Percentiles rank a stretch among this genome's conserved stretches.
phyloP scores from a whole-genome alignment of 2,329 filamentous ascomycete species.

The Penicillium griseofulvum region DNA sequence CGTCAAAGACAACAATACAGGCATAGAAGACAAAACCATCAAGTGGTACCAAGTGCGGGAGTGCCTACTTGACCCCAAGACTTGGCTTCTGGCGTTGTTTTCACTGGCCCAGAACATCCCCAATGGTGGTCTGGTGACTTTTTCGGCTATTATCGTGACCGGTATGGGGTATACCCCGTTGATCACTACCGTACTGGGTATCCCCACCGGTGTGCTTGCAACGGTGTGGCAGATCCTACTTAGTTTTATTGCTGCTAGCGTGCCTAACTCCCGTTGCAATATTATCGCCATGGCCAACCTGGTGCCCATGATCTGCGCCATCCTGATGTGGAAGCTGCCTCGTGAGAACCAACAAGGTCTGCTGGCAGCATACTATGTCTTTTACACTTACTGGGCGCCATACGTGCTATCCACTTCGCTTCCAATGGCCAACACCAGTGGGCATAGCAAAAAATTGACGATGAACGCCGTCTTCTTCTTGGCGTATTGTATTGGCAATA shows the following conservation, averaged over 20 bases:
- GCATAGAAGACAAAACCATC: constrained; percentile 41
- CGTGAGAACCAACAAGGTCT: constrained; percentile 34
- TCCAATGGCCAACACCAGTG: constrained; percentile 28
- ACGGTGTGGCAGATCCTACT: constrained; percentile 26
- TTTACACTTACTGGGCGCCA: constrained; percentile 36
- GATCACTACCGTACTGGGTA: constrained; percentile 26
- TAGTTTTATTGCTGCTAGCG: constrained; percentile 12
- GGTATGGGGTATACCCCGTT: constrained; percentile 25
- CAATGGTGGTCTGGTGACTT: constrained; percentile 31
- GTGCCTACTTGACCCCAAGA: constrained; percentile 34
- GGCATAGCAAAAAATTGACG: constrained; percentile 30
- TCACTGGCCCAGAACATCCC: constrained; percentile 24
- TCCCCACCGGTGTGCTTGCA: constrained; percentile 29
- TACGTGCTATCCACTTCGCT: constrained; percentile 35
- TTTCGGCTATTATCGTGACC: constrained; percentile 28
- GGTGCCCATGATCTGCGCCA: constrained; percentile 27
- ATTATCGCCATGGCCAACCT: constrained; percentile 28
- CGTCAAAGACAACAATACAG: constrained; percentile 24
- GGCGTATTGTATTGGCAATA: constrained; percentile 28
- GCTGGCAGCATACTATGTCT: constrained; percentile 41
- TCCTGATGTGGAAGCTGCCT: constrained; percentile 37
- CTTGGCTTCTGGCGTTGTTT: constrained; percentile 24
- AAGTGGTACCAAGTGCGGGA: constrained; percentile 46
- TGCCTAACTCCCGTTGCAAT: constrained; percentile 21
- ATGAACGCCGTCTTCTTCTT: constrained; percentile 29